phyloP scores from a whole-genome alignment of 805 yeast species.

The Kluyveromyces dobzhanskii region DNA sequence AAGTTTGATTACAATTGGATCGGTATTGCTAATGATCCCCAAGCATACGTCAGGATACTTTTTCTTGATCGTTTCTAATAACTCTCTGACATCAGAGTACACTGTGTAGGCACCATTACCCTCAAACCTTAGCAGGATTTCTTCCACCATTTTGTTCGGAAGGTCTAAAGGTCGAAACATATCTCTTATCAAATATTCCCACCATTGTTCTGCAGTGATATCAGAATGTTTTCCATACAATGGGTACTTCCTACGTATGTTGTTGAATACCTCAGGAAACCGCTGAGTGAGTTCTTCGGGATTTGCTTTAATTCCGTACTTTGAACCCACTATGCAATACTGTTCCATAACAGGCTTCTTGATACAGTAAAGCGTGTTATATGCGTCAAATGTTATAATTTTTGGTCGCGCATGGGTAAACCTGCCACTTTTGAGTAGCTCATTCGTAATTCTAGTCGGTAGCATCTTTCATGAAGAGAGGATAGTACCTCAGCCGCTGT shows the following conservation, averaged over 20 bases:
- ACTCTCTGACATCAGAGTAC: conserved; percentile 45
- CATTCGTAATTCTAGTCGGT: no score
- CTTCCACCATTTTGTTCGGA: conserved; percentile 34
- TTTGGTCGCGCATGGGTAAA: conserved; percentile 26
- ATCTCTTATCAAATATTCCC: conserved; percentile 43
- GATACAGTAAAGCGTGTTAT: conserved; percentile 57
- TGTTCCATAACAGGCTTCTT: conserved; percentile 44
- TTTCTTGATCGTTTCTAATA: conserved; percentile 30
- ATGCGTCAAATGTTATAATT: conserved; percentile 58
- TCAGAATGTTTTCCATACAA: conserved; percentile 48
- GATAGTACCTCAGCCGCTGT: no score
- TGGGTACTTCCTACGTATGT: conserved; percentile 38
- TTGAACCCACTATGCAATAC: conserved; percentile 41
- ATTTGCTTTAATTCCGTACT: conserved; percentile 35
- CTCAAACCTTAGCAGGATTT: conserved; percentile 41
- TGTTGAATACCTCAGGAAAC: conserved; percentile 30
- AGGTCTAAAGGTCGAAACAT: conserved; percentile 32
- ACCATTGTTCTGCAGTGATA: conserved; percentile 41
- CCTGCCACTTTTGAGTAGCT: no score
- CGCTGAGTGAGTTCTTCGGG: conserved; percentile 17
- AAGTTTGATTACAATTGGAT: conserved; percentile 40
- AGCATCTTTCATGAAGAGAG: no score
- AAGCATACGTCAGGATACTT: conserved; percentile 30
- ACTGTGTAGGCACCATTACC: conserved; percentile 44
- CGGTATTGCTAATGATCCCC: conserved; percentile 54